Conservation (phyloP, 352 stramenopile genomes). For the Phytophthora capsici region DNA sequence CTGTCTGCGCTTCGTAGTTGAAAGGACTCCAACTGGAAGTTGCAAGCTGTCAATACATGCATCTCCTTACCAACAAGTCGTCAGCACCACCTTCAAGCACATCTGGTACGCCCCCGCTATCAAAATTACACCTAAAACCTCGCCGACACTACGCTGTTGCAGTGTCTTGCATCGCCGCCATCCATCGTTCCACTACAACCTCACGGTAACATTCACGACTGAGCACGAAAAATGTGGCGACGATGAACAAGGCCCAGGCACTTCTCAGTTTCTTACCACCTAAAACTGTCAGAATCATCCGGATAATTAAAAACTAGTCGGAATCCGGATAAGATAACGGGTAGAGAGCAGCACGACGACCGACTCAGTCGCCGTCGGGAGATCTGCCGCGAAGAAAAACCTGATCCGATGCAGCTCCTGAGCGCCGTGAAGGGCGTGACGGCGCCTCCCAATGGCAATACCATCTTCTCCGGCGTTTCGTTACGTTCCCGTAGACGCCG, state of each 20-base stretch:
- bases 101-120: background rate
- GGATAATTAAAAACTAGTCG: constrained; percentile 22
- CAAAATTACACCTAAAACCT: background rate
- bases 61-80: too few species aligned
- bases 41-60: too few species aligned
- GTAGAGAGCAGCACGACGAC: constrained; percentile 10
- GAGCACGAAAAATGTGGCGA: constrained; percentile 1
- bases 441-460: constrained; percentile 28
- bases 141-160: background rate
- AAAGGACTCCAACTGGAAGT: background rate
- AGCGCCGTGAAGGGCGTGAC: constrained; percentile 42
- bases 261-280: constrained; percentile 4
- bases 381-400: constrained; percentile 10
- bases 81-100: background rate
- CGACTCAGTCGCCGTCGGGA: constrained; percentile 3
- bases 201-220: too few species aligned
- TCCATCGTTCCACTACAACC: background rate
- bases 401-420: constrained; percentile 37
- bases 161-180: too few species aligned
- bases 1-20: background rate
- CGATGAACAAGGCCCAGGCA: too few species aligned
- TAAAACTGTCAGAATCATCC: constrained; percentile 5
- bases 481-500: constrained; percentile 26
- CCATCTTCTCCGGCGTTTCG: constrained; percentile 45
- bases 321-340: constrained; percentile 1